Evolutionary conservation across 2,329 filamentous ascomycete genomes (phyloP), one percentile per base, ranked within the genome.

Genomic region (Geosmithia flava): DNA sequence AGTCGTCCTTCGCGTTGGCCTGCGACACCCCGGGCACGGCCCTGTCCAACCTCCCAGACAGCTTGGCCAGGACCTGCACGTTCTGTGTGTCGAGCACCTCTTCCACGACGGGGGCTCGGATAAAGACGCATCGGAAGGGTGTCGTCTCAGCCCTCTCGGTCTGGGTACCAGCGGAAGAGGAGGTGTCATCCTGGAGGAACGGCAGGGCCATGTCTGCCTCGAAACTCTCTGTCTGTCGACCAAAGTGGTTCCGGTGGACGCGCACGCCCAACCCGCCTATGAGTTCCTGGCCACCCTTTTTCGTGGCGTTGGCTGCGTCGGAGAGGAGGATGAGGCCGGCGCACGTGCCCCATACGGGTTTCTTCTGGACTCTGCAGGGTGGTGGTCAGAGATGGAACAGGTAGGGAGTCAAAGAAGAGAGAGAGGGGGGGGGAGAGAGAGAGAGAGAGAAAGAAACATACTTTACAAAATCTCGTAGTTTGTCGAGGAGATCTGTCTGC

Each of bases 271-370:
- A 74, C 2, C 93, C 93, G 15, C 93, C 93, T 52, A 98, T 88
- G 48, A 97, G 75, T 51, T 95, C 88, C 64, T 97, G 93, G 0
- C 91, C 91, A 42, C 88, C 89, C 58, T 85, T 82, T 63, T 96
- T 97, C 39, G 87, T 89, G 52, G 83, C 79, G 62, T 91, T 95
- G 46, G 89, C 91, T 50, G 85, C 81, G 59, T 95, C 86, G 2
- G 89, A 85, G 46, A 98, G 81, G 45, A 97, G 71, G 56, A 98
- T 96, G 49, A 97, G 76, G 10, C 93, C 93, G 13, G 93, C 93
- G 63, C 93, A 98, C 19, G 93, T 97, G 49, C 93, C 93, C 91
- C 91, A 98, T 20, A 85, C 87, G 11, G 90, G 90, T 56, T 85
- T 89, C 55, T 84, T 80, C 47, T 80, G 70, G 41, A 86, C 70